Percentiles rank a stretch among this genome's conserved stretches.
These are phyloP conservation scores for Erodium texanum DNA, from an alignment of 441 rosid species.

Conservation along the genomic window DNA sequence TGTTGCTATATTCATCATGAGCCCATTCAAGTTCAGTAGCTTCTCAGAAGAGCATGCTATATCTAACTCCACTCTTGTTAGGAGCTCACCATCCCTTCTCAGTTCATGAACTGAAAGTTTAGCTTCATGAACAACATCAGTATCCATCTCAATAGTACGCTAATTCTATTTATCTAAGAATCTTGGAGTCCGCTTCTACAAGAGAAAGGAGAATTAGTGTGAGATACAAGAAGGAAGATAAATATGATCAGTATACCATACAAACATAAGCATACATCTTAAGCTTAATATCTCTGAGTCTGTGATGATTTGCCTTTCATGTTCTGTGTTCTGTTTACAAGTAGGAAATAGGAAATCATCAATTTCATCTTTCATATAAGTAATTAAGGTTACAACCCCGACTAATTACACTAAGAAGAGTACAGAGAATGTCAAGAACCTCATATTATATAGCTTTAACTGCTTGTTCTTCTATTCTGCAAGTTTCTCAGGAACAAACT, in stretches of 20 bases:
- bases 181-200: slow-evolving; percentile 19
- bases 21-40: slow-evolving; percentile 54
- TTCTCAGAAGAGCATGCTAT: slow-evolving; percentile 72
- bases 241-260: background rate
- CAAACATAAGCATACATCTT: background rate
- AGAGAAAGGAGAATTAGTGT: background rate
- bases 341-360: too few species aligned
- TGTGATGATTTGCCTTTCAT: too few species aligned
- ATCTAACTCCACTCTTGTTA: slow-evolving; percentile 60
- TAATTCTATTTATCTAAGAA: slow-evolving; percentile 9
- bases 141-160: slow-evolving; percentile 33
- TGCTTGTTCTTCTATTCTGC: background rate
- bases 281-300: background rate
- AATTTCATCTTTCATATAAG: too few species aligned
- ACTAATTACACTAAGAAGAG: background rate
- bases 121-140: slow-evolving; percentile 28
- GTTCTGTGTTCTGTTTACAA: too few species aligned
- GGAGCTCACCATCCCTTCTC: slow-evolving; percentile 34
- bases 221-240: slow-evolving; percentile 11
- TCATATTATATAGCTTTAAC: background rate
- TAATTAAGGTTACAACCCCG: background rate
- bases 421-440: background rate
- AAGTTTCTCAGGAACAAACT: background rate
- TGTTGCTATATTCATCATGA: slow-evolving; percentile 62
- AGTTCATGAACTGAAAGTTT: slow-evolving; percentile 35